Percentiles rank a stretch among this genome's conserved stretches.
Conservation (phyloP, 2,329 filamentous ascomycete species). For the Bisporella sp. region DNA sequence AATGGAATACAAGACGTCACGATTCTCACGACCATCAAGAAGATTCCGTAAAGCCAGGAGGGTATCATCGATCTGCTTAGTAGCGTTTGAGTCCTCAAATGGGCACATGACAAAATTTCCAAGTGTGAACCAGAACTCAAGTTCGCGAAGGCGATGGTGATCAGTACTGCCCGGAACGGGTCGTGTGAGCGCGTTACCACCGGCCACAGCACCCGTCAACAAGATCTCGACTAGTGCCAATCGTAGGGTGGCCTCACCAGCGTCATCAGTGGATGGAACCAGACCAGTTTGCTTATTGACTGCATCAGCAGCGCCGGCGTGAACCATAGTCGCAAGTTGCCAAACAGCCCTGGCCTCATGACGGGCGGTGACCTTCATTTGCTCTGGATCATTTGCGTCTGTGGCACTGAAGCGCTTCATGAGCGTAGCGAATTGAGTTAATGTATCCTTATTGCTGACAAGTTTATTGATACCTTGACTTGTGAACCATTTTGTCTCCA, state of each 20-base stretch:
- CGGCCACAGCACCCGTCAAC: constrained; percentile 63
- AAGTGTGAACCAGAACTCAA: constrained; percentile 78
- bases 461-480: constrained; percentile 35
- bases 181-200: constrained; percentile 48
- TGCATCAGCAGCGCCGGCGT: constrained; percentile 22
- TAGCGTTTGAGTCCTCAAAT: constrained; percentile 49
- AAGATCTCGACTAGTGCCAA: constrained; percentile 71
- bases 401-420: constrained; percentile 47
- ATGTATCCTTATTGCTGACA: constrained; percentile 47
- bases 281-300: constrained; percentile 26
- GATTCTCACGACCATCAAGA: constrained; percentile 75
- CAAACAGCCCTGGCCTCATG: constrained; percentile 55
- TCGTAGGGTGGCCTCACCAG: constrained; percentile 59
- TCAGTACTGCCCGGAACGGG: constrained; percentile 42
- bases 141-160: constrained; percentile 51
- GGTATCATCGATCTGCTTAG: constrained; percentile 56
- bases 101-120: constrained; percentile 63
- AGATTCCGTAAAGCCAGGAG: constrained; percentile 60
- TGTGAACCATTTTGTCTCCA: constrained; percentile 81
- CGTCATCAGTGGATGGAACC: constrained; percentile 49
- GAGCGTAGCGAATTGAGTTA: constrained; percentile 61
- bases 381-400: constrained; percentile 38
- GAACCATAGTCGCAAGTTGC: constrained; percentile 44
- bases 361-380: constrained; percentile 46
- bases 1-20: constrained; percentile 86